Evolutionary conservation across 768 basidiomycete species (phyloP).

Genomic region (Psilocybe sp.): DNA sequence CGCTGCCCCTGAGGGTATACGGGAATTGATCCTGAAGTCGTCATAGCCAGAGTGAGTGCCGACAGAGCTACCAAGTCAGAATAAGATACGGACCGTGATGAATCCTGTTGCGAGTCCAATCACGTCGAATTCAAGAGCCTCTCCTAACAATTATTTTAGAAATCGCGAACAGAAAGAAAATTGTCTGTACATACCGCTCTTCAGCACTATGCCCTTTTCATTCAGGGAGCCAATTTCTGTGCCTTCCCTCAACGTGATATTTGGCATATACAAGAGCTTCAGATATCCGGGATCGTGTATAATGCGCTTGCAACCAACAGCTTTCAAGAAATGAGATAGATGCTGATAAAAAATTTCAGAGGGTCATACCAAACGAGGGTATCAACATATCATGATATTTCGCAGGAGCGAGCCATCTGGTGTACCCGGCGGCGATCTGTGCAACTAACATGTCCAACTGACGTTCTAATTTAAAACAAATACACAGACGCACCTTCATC

Average conservation of each 20-base stretch:
- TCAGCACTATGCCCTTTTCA: conserved; percentile 41
- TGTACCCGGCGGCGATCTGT: no score
- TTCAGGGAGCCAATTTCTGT: conserved; percentile 36
- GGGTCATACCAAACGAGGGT: no score
- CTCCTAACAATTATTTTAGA: conserved; percentile 21
- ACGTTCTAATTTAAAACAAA: no score
- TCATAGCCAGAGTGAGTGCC: background rate
- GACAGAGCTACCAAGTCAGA: background rate
- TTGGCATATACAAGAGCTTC: conserved; percentile 38
- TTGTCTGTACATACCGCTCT: conserved; percentile 26
- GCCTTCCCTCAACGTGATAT: conserved; percentile 39
- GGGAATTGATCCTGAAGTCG: conserved; percentile 32
- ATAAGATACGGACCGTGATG: conserved; percentile 8
- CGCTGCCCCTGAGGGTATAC: conserved; percentile 26
- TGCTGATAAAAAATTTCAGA: no score
- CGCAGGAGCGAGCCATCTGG: no score
- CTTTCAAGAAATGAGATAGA: conserved; percentile 18
- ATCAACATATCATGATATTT: no score
- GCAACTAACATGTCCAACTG: no score
- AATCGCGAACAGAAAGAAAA: background rate
- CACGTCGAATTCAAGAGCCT: conserved; percentile 33
- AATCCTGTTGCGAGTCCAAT: conserved; percentile 41
- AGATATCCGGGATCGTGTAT: conserved; percentile 50
- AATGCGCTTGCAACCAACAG: conserved; percentile 52
- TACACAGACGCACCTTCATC: no score